Evolutionary conservation across 306 rosid genomes (phyloP).

Genomic region (Malus sylvestris): DNA sequence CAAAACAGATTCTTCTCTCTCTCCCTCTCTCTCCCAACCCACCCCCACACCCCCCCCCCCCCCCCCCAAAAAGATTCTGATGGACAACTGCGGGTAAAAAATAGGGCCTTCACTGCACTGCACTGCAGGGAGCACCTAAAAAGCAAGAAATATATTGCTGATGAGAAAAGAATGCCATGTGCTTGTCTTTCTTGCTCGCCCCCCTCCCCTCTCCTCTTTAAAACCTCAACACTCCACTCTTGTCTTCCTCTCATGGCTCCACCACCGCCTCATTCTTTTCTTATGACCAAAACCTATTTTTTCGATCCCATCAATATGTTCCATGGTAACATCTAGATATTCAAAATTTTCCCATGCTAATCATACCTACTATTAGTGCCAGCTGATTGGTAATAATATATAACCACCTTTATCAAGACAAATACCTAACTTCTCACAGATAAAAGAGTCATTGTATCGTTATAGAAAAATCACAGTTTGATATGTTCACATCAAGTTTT

Average conservation of each 20-base stretch:
- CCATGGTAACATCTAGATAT: neutral
- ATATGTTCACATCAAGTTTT: too few species aligned
- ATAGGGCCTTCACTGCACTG: conserved; percentile 30
- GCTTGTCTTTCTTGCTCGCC: conserved; percentile 26
- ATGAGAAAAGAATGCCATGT: conserved; percentile 35
- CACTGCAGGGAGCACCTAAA: conserved; percentile 36
- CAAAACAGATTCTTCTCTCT: neutral
- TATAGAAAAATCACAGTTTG: too few species aligned
- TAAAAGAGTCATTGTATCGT: neutral
- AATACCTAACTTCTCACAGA: neutral
- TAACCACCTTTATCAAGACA: neutral
- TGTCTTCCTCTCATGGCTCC: conserved; percentile 32
- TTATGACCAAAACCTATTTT: conserved; percentile 45
- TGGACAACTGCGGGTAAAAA: conserved; percentile 28
- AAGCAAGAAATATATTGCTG: conserved; percentile 35
- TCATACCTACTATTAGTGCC: neutral
- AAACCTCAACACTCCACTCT: conserved; percentile 19
- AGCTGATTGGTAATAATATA: neutral
- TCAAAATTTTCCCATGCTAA: neutral
- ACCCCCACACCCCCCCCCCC: neutral
- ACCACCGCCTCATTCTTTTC: conserved; percentile 18
- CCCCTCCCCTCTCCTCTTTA: neutral
- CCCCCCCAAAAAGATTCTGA: neutral
- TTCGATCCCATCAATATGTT: conserved; percentile 9
- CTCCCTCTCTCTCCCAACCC: neutral